These are phyloP conservation scores for Leishmania tropica DNA, from an alignment of 208 protist genomes.

Conservation along the genomic window DNA sequence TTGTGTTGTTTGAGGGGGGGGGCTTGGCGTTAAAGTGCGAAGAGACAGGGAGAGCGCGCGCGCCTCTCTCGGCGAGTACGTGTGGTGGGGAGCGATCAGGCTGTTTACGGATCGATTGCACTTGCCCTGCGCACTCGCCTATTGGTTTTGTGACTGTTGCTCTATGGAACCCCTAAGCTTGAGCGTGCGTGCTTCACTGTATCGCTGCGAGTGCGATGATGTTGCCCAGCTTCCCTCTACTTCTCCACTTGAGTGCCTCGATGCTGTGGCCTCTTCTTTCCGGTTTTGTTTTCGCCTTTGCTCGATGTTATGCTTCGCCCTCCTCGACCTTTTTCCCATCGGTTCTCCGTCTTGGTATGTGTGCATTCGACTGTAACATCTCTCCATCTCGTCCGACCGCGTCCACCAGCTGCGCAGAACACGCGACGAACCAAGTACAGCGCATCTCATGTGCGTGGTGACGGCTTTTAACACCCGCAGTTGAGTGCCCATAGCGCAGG, in stretches of 20 bases:
- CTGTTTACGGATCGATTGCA: neutral
- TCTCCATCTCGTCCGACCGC: neutral
- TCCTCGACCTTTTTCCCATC: conserved; percentile 1
- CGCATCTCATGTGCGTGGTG: neutral
- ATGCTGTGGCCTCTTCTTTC: neutral
- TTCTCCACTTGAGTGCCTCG: neutral
- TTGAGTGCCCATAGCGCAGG: neutral
- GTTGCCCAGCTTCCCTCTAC: neutral
- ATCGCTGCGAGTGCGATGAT: neutral
- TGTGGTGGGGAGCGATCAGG: neutral
- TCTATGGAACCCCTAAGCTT: neutral
- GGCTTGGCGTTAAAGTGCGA: neutral
- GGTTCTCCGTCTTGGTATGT: conserved; percentile 2
- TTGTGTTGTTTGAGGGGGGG: neutral
- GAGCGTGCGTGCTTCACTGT: neutral
- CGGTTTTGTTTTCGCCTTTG: neutral
- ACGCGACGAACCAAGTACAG: neutral
- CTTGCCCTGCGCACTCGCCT: neutral
- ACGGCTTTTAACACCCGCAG: neutral
- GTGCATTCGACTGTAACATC: neutral
- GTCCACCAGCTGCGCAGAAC: neutral
- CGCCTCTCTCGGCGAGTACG: neutral
- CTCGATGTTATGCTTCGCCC: conserved; percentile 6
- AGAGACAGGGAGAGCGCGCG: neutral
- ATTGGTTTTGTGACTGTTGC: neutral